A percentile compares a stretch with the other conserved stretches of the same genome.
These are phyloP conservation scores for Megacollybia platyphylla DNA, from an alignment of 1,284 basidiomycete genomes.

Conservation along the genomic window DNA sequence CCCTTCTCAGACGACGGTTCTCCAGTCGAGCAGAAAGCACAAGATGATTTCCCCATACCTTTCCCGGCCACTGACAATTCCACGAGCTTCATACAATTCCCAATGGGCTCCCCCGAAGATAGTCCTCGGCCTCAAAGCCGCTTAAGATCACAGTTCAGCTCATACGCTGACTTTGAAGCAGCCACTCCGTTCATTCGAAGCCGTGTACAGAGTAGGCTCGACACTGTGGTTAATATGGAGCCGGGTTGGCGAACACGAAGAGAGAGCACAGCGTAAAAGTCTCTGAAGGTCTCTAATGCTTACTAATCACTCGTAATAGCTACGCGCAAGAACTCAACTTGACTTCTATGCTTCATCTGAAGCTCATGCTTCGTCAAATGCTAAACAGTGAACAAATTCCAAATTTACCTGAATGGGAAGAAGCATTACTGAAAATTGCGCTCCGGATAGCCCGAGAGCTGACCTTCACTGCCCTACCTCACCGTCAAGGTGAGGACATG, in stretches of 20 bases:
- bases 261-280: constrained; percentile 69
- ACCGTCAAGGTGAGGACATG: constrained; percentile 81
- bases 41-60: constrained; percentile 20
- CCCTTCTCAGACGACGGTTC: constrained; percentile 32
- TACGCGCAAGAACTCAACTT: constrained; percentile 75
- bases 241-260: constrained; percentile 68
- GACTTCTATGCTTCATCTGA: constrained; percentile 78
- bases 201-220: constrained; percentile 66
- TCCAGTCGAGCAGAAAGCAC: constrained; percentile 28
- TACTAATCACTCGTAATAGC: constrained; percentile 19
- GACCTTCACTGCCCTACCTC: constrained; percentile 62
- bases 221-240: constrained; percentile 37
- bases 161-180: constrained; percentile 55
- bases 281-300: neutral
- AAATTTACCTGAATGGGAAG: constrained; percentile 77
- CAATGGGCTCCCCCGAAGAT: constrained; percentile 65
- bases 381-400: constrained; percentile 67
- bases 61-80: constrained; percentile 36
- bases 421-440: constrained; percentile 68
- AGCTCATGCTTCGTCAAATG: constrained; percentile 83
- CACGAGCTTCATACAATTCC: constrained; percentile 70
- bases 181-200: constrained; percentile 70
- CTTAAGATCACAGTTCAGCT: constrained; percentile 48
- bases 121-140: constrained; percentile 38
- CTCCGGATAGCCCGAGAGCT: constrained; percentile 67